Evolutionary conservation across 495 filamentous ascomycete species (phyloP), one percentile per base, ranked within the genome.

Genomic region (Penicillium goetzii): DNA sequence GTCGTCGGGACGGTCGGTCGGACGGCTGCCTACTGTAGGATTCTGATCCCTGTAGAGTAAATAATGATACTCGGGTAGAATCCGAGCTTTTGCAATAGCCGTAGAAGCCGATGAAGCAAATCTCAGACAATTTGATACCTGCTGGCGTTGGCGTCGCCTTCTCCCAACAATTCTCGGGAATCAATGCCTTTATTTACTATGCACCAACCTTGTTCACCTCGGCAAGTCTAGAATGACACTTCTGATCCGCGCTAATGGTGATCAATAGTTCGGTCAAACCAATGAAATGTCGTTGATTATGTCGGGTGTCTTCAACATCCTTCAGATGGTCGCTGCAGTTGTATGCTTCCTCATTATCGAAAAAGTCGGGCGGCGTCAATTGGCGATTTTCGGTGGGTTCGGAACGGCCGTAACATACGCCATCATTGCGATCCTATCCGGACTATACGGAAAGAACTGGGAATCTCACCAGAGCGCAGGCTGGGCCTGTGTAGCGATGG

Each of bases 401-500:
- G 64, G 60, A 25, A 86, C 89, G 63, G 89, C 85, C 3, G 87
- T 86, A 58, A 88, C 82, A 1, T 91, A 90, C 67, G 77, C 90
- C 8, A 85, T 91, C 74, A 86, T 92, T 65, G 88, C 89, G 21
- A 77, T 84, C 62, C 85, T 92, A 66, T 81, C 86, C 28, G 89
- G 82, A 49, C 82, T 79, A 61, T 83, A 86, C 73, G 69, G 84
- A 30, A 52, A 86, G 65, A 72, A 80, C 32, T 92, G 89, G 88
- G 60, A 66, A 2, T 65, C 65, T 1, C 85, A 92, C 61, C 57
- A 67, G 15, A 83, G 80, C 4, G 87, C 86, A 2, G 89, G 88
- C 3, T 92, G 89, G 89, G 89, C 80, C 6, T 87, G 90, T 58
- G 85, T 90, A 59, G 87, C 89, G 6, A 82, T 85, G 2, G 88